Evolutionary conservation across 78 protist genomes (phyloP), one percentile per base, ranked within the genome.

Genomic region (Dictyostelium citrinum): DNA sequence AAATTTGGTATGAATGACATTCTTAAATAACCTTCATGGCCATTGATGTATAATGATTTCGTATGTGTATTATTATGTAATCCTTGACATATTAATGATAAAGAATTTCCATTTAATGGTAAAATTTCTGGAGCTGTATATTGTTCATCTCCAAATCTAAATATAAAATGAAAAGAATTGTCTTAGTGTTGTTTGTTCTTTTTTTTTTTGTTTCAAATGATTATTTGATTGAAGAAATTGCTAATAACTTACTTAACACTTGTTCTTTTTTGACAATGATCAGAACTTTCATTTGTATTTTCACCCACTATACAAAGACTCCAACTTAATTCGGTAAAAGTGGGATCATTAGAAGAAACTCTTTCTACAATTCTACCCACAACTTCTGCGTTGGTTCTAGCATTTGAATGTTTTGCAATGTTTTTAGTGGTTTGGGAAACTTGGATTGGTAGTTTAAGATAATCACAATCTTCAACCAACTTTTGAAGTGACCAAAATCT

Each of bases 101-200:
- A 24, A 29, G 93, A n/a, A 49, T 76, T 78, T 11, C 92, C 92
- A 78, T 88, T 88, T 39, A 88, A 67, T 17, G 93, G 93, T 78
- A 88, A 29, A 39, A 88, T 88, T 68, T 88, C 93, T 22, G 93
- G 93, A 29, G 93, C 93, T 27, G 78, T 88, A 61, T 88, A 88
- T 67, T 88, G 85, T 67, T 88, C 93, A 33, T 88, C 93, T 27
- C 85, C 55, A 78, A 77, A 88, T 78, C 81, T 85, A 35, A 6
- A 10, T 10, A 43, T 10, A 43, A 67, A 29, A 12, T 27, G 29
- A 27, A 27, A n/a, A n/a, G n/a, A n/a, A n/a, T n/a, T n/a, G n/a
- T n/a, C n/a, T n/a, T n/a, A n/a, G n/a, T n/a, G n/a, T n/a, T n/a
- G 2, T 45, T 45, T 45, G 0, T 45, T 45, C 2, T 45, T 1